Conservation (phyloP, 352 stramenopile genomes). For the Plasmopara halstedii region DNA sequence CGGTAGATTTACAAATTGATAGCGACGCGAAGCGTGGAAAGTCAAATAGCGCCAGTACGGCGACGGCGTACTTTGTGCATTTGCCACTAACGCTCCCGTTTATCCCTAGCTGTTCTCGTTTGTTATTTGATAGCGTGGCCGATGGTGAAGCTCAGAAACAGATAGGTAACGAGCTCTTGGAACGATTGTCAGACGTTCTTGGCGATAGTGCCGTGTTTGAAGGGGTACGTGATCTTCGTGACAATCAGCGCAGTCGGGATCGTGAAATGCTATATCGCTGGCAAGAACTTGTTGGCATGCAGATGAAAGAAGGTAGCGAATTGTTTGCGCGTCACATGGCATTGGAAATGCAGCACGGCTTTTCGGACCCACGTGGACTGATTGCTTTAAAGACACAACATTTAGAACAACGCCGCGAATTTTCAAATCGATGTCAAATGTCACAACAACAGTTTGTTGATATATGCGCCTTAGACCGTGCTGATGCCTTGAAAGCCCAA, state of each 20-base stretch:
- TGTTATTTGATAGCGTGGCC: slow-evolving; percentile 54
- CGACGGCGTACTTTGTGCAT: slow-evolving; percentile 37
- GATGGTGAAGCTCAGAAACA: slow-evolving; percentile 25
- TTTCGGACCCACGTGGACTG: slow-evolving; percentile 34
- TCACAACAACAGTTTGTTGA: slow-evolving; percentile 77
- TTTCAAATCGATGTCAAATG: slow-evolving; percentile 55
- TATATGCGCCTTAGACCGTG: slow-evolving; percentile 59
- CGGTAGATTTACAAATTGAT: slow-evolving; percentile 10
- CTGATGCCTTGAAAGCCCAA: slow-evolving; percentile 49
- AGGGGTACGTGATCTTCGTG: slow-evolving; percentile 46
- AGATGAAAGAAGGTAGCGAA: slow-evolving; percentile 78
- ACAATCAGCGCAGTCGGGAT: slow-evolving; percentile 54
- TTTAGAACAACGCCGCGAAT: slow-evolving; percentile 55
- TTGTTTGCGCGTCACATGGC: slow-evolving; percentile 50
- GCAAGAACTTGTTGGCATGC: slow-evolving; percentile 71
- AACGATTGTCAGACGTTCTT: slow-evolving; percentile 51
- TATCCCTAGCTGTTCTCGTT: slow-evolving; percentile 45
- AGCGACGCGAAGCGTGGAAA: slow-evolving; percentile 24
- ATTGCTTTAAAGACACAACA: slow-evolving; percentile 60
- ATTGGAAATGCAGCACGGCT: slow-evolving; percentile 37
- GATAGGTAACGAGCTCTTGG: slow-evolving; percentile 45
- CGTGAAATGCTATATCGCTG: slow-evolving; percentile 68
- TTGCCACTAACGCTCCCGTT: slow-evolving; percentile 48
- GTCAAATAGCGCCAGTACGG: slow-evolving; percentile 3
- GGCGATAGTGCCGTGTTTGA: slow-evolving; percentile 61